Conservation (phyloP, 108 stramenopile genomes). For the Aurantiochytrium sp. region DNA sequence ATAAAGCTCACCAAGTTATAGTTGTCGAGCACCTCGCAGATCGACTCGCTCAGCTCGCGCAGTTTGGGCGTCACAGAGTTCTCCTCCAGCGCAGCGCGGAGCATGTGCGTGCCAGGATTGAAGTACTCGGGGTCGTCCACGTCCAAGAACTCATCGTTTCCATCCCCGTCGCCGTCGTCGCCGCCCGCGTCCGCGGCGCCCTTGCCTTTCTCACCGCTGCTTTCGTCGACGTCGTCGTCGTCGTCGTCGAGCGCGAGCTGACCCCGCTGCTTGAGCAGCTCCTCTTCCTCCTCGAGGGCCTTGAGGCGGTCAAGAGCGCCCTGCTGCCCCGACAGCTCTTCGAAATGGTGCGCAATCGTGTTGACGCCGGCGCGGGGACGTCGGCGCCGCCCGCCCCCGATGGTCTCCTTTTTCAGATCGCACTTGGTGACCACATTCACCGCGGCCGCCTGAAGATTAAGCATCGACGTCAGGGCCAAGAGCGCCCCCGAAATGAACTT, state of each 20-base stretch:
- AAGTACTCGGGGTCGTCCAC: constrained; percentile 19
- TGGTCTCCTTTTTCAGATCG: constrained; percentile 75
- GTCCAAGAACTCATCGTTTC: neutral
- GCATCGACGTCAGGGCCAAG: constrained; percentile 86
- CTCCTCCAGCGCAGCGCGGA: neutral
- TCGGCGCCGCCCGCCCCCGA: constrained; percentile 5
- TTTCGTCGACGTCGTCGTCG: too few relatives aligned
- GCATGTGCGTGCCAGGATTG: neutral
- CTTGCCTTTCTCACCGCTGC: too few relatives aligned
- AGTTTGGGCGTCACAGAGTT: constrained; percentile 20
- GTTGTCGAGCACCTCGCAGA: constrained; percentile 75
- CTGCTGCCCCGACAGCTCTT: neutral
- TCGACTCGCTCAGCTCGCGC: neutral
- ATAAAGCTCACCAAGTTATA: constrained; percentile 89
- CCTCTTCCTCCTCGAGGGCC: neutral
- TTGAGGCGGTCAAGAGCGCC: neutral
- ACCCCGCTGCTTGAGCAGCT: neutral
- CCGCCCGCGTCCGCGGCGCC: neutral
- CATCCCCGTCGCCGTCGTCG: neutral
- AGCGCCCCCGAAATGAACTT: constrained; percentile 91
- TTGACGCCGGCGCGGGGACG: neutral
- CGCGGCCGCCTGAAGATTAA: constrained; percentile 86
- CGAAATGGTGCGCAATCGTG: neutral
- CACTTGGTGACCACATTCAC: constrained; percentile 92
- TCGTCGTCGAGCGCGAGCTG: too few relatives aligned